Base-by-base conservation (phyloP, 345 rosid species). In the Dipteronia sinensis region DNA sequence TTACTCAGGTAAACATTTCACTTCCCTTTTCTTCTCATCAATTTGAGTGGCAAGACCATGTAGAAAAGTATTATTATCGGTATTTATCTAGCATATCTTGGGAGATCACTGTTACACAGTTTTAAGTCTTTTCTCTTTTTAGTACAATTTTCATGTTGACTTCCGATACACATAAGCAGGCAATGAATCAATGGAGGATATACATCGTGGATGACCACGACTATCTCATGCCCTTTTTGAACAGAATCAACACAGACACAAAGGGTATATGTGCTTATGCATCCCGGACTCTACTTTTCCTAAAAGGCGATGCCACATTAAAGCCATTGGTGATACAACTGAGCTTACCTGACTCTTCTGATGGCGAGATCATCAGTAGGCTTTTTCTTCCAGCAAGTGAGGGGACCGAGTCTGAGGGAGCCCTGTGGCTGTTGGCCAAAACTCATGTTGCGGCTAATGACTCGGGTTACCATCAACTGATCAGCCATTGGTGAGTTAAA, bases 361-460 rank as follows among this genome's bases (percentile, higher is more conserved):
- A 3, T 29, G 29, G 8, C 2, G 7, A 10, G 38, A 75, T 20
- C 76, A 47, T 42, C 74, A 67, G 70, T 23, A 23, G 79, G 75
- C 84, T 87, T 69, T 71, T 87, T 56, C 77, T 65, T 65, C 94
- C 90, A 51, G 87, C 81, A 71, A 81, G 76, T 49, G 70, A 82
- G 76, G 92, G 88, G 40, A 86, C 80, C n/a, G n/a, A n/a, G n/a
- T n/a, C n/a, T 25, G 86, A 85, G 78, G 88, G 85, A 46, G 92
- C 86, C 68, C 71, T 83, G 59, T 91, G 93, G 95, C 85, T 79
- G n/a, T 76, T 88, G 10, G 95, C 91, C 10, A 89, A 87, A 85
- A 56, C 90, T 65, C 95, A 89, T 65, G 95, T 91, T 69, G 77
- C 83, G 47, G 85, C 88, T 29, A 91, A 88, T 76, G 95, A 91